Evolutionary conservation across 768 basidiomycete genomes (phyloP).

Genomic region (Pleurotus ostreatus): DNA sequence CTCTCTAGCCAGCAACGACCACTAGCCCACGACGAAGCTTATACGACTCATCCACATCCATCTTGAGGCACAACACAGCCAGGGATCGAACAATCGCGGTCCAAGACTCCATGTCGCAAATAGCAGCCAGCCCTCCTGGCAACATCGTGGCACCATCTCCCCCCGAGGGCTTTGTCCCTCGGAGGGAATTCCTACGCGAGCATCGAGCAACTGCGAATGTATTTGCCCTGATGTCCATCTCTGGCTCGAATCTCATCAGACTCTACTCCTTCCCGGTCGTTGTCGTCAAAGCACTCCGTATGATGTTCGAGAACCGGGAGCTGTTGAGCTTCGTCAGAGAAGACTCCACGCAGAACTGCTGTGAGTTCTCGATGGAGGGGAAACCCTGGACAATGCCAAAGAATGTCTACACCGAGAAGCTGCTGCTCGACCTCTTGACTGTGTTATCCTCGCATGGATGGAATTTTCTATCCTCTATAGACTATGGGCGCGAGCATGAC

Average conservation of each 20-base stretch:
- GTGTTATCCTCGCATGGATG: slow-evolving; percentile 63
- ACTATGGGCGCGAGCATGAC: slow-evolving; percentile 75
- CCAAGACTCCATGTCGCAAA: neutral
- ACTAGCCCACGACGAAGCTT: neutral
- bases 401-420: slow-evolving; percentile 59
- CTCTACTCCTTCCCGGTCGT: slow-evolving; percentile 64
- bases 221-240: slow-evolving; percentile 69
- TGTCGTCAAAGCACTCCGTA: slow-evolving; percentile 50
- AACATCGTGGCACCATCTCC: slow-evolving; percentile 25
- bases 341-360: slow-evolving; percentile 52
- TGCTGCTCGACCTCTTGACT: slow-evolving; percentile 63
- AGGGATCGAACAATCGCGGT: too few relatives aligned
- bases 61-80: too few relatives aligned
- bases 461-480: slow-evolving; percentile 61
- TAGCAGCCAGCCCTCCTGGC: slow-evolving; percentile 5
- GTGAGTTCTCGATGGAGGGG: slow-evolving; percentile 62
- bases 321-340: slow-evolving; percentile 46
- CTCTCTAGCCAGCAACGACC: slow-evolving; percentile 1
- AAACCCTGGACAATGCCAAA: slow-evolving; percentile 76
- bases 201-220: slow-evolving; percentile 45
- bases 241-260: slow-evolving; percentile 58
- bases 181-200: slow-evolving; percentile 71
- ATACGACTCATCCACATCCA: neutral
- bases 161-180: slow-evolving; percentile 55
- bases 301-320: slow-evolving; percentile 46